Evolutionary conservation across 495 filamentous ascomycete species (phyloP).

Genomic region (Bathelium albidoporum): DNA sequence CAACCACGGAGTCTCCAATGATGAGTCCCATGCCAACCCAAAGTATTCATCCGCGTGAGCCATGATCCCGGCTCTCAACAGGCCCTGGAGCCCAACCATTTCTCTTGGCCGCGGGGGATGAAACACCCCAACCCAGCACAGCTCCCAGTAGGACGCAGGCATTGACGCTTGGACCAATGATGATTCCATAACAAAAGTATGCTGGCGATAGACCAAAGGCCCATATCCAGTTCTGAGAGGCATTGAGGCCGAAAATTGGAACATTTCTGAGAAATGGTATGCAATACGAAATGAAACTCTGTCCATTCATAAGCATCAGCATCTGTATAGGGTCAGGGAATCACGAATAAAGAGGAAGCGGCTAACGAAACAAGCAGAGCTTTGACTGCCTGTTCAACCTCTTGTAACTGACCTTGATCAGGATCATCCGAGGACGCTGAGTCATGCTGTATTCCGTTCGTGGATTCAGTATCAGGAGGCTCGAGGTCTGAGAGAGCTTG

Average conservation of each 20-base stretch:
- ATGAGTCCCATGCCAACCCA: constrained; percentile 6
- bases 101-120: not conserved
- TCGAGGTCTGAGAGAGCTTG: no score
- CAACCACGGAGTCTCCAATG: constrained; percentile 3
- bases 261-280: not conserved
- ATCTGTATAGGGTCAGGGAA: not conserved
- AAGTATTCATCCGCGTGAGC: constrained; percentile 6
- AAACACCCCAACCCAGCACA: constrained; percentile 4
- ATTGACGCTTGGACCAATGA: not conserved
- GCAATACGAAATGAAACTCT: not conserved
- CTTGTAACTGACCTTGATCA: no score
- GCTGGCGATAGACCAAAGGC: not conserved
- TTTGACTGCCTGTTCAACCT: no score
- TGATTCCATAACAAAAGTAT: not conserved
- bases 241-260: not conserved
- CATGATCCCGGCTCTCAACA: not conserved
- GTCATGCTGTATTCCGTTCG: no score
- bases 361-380: not conserved
- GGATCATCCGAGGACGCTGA: no score
- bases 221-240: not conserved
- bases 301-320: not conserved
- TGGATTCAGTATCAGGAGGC: no score
- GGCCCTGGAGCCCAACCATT: not conserved
- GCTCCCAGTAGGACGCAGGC: not conserved
- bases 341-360: not conserved